Evolutionary conservation across 2,329 filamentous ascomycete genomes (phyloP).

Genomic region (Aspergillus nomiae): DNA sequence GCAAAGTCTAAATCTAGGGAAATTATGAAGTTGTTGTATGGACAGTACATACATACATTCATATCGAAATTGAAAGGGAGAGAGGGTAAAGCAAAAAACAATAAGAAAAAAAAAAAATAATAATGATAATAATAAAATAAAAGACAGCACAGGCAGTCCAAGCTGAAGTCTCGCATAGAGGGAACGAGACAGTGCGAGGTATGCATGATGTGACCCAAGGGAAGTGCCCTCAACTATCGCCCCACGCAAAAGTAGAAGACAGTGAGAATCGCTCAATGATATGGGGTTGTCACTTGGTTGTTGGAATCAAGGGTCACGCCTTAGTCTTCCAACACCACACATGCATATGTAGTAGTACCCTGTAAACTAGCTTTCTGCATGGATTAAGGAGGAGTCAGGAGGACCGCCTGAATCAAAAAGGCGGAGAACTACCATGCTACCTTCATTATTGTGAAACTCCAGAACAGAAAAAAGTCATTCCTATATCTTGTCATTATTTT

Average conservation of each 20-base stretch:
- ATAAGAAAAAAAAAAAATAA: too few species aligned
- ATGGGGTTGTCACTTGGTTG: constrained; percentile 6
- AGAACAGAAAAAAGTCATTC: neutral
- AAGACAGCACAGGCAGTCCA: neutral
- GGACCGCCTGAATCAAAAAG: constrained; percentile 5
- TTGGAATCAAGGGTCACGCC: constrained; percentile 16
- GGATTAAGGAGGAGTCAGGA: constrained; percentile 7
- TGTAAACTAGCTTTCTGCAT: constrained; percentile 5
- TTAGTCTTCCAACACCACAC: constrained; percentile 3
- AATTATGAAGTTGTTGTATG: neutral
- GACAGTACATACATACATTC: neutral
- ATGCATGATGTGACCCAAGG: constrained; percentile 20
- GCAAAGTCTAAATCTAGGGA: neutral
- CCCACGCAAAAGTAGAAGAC: constrained; percentile 19
- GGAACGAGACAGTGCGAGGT: constrained; percentile 4
- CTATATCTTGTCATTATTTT: neutral
- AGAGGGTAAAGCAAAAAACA: neutral
- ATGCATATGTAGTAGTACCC: constrained; percentile 3
- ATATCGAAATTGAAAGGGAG: neutral
- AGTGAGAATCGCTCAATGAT: constrained; percentile 15
- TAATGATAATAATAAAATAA: too few species aligned
- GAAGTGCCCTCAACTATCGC: constrained; percentile 10
- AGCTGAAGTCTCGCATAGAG: neutral
- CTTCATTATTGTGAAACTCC: neutral
- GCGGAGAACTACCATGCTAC: constrained; percentile 8